Evolutionary conservation across 2,329 filamentous ascomycete species (phyloP), one percentile per base, ranked within the genome.

Genomic region (Cercospora berteroae): DNA sequence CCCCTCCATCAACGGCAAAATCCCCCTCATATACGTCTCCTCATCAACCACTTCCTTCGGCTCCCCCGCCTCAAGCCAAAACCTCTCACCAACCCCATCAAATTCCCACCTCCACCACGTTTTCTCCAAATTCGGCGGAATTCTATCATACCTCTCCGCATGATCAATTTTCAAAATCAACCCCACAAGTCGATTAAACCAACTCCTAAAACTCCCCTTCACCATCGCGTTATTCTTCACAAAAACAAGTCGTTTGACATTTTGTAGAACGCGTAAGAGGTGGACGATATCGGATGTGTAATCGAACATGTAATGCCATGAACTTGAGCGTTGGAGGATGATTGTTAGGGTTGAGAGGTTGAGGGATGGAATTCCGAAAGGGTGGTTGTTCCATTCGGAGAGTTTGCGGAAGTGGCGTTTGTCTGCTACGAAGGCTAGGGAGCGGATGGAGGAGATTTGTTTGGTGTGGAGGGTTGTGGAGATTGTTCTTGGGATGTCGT

Each of bases 61-160:
- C 7, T 73, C 66, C 18, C 65, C 59, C 1, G 77, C 77, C 33
- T 74, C 59, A 16, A 83, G 69, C 5, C 70, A 72, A 52, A 79
- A 77, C 1, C 63, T 73, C 63, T 77, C 72, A 3, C 70, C 74
- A 1, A 68, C 52, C 0, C 71, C 63, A 68, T 79, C 74, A 63
- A 73, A 79, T 2, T 61, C 70, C 79, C 80, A 81, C 6, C 69
- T 69, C 80, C 80, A 83, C 80, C 80, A 81, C 0, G 74, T 77
- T 13, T 64, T 65, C 63, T 79, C 79, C 4, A 71, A n/a, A 16
- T 72, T 69, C 0, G 76, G 74, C 2, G 76, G 76, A 9, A 58
- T 63, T 1, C 72, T 75, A 60, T 79, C 77, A 66, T 80, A 82
- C 48, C 80, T 72, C 60, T 80, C 75, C 13, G 75, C 73, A 67